These are phyloP conservation scores for Penicillium parvum DNA, from an alignment of 495 filamentous ascomycete genomes.

Conservation along the genomic window DNA sequence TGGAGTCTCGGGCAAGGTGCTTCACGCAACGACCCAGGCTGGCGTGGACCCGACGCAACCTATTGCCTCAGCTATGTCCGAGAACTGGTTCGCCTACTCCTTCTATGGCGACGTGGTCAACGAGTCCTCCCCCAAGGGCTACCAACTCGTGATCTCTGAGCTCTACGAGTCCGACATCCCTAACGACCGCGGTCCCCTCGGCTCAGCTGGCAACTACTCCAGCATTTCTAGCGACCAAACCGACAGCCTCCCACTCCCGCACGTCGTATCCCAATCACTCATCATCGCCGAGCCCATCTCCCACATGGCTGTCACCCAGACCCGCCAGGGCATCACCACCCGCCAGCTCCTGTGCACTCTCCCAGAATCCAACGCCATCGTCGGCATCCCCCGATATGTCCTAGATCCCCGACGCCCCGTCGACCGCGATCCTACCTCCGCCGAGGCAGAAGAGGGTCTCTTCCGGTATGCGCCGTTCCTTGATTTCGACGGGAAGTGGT, in stretches of 20 bases:
- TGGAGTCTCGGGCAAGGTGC: constrained; percentile 73
- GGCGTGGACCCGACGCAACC: constrained; percentile 71
- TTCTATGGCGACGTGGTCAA: constrained; percentile 60
- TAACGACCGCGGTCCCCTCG: constrained; percentile 83
- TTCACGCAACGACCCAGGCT: constrained; percentile 65
- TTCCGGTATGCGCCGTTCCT: constrained; percentile 68
- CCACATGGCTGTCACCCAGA: constrained; percentile 78
- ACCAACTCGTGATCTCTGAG: constrained; percentile 83
- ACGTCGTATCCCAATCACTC: constrained; percentile 73
- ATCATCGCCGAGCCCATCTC: constrained; percentile 72
- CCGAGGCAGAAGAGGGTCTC: constrained; percentile 80
- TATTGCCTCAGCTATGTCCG: constrained; percentile 72
- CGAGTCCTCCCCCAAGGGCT: constrained; percentile 64
- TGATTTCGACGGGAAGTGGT: constrained; percentile 78
- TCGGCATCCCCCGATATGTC: constrained; percentile 70
- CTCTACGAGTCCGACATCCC: constrained; percentile 78
- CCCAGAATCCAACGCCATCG: constrained; percentile 62
- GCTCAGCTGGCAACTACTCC: constrained; percentile 65
- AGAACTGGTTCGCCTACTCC: constrained; percentile 97
- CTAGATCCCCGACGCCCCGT: constrained; percentile 88
- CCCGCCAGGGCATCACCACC: constrained; percentile 86
- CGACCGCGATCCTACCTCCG: constrained; percentile 73
- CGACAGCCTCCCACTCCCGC: constrained; percentile 47
- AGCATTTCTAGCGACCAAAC: constrained; percentile 51
- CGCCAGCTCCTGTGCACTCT: constrained; percentile 77